A percentile compares a stretch with the other conserved stretches of the same genome.
Conservation (phyloP, 768 basidiomycete species). For the Astraeus odoratus region DNA sequence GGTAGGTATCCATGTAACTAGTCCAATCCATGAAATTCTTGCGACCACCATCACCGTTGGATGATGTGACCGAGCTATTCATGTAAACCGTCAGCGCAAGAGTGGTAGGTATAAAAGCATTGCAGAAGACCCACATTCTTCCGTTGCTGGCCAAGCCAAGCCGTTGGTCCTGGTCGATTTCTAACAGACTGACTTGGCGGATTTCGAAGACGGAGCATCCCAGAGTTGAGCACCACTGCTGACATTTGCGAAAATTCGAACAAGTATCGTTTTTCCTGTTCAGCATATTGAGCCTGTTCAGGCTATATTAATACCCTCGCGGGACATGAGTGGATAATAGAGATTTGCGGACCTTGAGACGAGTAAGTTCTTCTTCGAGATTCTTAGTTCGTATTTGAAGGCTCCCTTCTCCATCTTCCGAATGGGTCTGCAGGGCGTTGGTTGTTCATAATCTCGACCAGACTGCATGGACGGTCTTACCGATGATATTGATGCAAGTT, state of each 20-base stretch:
- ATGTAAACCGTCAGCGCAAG: background rate
- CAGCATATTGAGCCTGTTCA: constrained; percentile 41
- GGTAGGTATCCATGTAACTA: constrained; percentile 8
- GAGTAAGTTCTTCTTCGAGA: constrained; percentile 55
- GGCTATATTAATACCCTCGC: background rate
- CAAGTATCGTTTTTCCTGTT: constrained; percentile 55
- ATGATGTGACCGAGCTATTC: constrained; percentile 25
- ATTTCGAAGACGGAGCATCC: constrained; percentile 55
- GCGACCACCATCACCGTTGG: constrained; percentile 14
- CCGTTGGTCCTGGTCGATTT: constrained; percentile 43
- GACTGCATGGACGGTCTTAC: constrained; percentile 28
- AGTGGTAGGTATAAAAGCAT: background rate
- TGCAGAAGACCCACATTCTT: constrained; percentile 28
- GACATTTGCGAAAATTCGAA: constrained; percentile 81
- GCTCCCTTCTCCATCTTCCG: constrained; percentile 67
- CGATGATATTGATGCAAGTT: constrained; percentile 38
- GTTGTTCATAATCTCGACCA: too few species aligned
- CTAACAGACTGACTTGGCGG: constrained; percentile 49
- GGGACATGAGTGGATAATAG: background rate
- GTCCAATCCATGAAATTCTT: background rate
- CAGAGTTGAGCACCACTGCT: constrained; percentile 61
- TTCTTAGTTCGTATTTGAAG: constrained; percentile 60
- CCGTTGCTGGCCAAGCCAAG: constrained; percentile 69
- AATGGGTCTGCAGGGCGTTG: constrained; percentile 34
- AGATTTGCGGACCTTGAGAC: constrained; percentile 40